Conservation (phyloP, 1,284 basidiomycete species). For the Ganoderma lingzhi region DNA sequence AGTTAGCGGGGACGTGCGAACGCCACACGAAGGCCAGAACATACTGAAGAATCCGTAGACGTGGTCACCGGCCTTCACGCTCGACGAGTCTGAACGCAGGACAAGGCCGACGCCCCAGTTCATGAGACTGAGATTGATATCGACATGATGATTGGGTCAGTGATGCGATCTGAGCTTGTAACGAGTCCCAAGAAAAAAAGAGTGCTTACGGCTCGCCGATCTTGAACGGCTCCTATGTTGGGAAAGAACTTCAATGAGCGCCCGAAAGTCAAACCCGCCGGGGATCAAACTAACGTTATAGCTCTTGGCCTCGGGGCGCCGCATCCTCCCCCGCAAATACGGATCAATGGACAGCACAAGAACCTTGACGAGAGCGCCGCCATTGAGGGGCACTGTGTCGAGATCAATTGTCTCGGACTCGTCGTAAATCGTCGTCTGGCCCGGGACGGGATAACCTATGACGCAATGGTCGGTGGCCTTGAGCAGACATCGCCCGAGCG, state of each 20-base stretch:
- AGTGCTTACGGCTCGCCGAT: slow-evolving; percentile 27
- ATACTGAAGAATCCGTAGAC: slow-evolving; percentile 46
- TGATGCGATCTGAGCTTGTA: not conserved
- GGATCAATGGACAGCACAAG: slow-evolving; percentile 58
- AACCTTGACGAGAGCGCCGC: slow-evolving; percentile 59
- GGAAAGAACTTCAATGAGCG: not conserved
- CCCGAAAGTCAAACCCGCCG: not conserved
- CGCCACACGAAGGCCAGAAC: not conserved
- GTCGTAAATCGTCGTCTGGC: slow-evolving; percentile 55
- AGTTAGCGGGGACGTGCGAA: not conserved
- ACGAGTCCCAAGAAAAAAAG: too few relatives aligned
- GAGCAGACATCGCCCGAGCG: not conserved
- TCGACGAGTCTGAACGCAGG: slow-evolving; percentile 50
- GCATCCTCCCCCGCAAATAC: slow-evolving; percentile 51
- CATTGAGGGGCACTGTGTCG: slow-evolving; percentile 55
- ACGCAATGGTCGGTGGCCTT: not conserved
- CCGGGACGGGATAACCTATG: slow-evolving; percentile 55
- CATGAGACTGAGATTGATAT: slow-evolving; percentile 20
- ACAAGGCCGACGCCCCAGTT: slow-evolving; percentile 50
- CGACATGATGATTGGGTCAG: not conserved
- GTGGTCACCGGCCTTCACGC: slow-evolving; percentile 51
- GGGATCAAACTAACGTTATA: slow-evolving; percentile 4
- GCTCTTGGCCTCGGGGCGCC: slow-evolving; percentile 24
- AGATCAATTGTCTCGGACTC: slow-evolving; percentile 56
- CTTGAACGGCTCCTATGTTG: slow-evolving; percentile 20